phyloP scores from a whole-genome alignment of 805 yeast species.

The Yamadazyma akitaensis region DNA sequence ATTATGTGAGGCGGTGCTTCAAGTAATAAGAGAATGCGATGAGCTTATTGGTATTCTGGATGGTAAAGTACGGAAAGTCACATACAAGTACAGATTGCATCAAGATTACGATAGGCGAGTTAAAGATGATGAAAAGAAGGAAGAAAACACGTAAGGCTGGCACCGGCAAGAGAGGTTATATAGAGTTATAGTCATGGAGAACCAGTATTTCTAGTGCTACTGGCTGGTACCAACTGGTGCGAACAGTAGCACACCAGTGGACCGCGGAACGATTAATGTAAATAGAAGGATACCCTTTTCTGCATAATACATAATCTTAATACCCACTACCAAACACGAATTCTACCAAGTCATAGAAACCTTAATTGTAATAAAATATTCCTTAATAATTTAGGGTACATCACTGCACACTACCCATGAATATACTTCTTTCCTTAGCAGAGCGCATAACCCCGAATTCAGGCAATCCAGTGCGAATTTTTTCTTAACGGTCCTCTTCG shows the following conservation, averaged over 20 bases:
- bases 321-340: too few relatives aligned
- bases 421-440: too few relatives aligned
- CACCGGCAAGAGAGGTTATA: neutral
- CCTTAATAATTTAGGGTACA: too few relatives aligned
- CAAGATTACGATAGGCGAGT: conserved; percentile 25
- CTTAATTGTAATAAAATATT: too few relatives aligned
- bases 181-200: neutral
- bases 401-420: too few relatives aligned
- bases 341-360: too few relatives aligned
- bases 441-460: neutral
- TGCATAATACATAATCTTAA: too few relatives aligned
- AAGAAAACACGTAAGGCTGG: neutral
- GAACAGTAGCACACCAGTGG: too few relatives aligned
- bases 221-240: too few relatives aligned
- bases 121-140: neutral
- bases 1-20: conserved; percentile 45
- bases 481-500: neutral
- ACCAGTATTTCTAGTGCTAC: too few relatives aligned
- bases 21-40: conserved; percentile 48
- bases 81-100: conserved; percentile 47
- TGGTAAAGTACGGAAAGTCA: conserved; percentile 29
- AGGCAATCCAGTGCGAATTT: neutral
- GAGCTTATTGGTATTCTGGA: conserved; percentile 33
- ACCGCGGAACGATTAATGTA: too few relatives aligned
- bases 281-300: too few relatives aligned